phyloP scores from a whole-genome alignment of 495 filamentous ascomycete genomes.

The Penicillium goetzii region DNA sequence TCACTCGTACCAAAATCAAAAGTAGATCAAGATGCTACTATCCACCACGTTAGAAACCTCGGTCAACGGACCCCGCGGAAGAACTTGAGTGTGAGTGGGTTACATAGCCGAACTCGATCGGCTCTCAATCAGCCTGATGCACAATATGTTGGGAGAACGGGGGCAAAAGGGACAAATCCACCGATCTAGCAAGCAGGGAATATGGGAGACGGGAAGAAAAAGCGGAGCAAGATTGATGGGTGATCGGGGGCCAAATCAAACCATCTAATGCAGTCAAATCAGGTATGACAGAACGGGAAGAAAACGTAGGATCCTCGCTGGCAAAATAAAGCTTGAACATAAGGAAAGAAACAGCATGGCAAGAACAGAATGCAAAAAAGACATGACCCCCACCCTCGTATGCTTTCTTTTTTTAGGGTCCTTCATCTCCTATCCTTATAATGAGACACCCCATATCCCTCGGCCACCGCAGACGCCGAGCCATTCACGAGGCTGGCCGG shows the following conservation, averaged over 20 bases:
- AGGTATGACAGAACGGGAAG: not conserved
- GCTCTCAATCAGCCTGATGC: not conserved
- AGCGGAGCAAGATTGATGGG: conserved; percentile 18
- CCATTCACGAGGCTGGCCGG: conserved; percentile 83
- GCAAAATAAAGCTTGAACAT: not conserved
- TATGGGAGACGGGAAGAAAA: not conserved
- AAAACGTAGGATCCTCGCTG: not conserved
- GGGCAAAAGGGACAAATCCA: not conserved
- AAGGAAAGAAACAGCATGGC: conserved; percentile 12
- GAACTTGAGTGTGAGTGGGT: not conserved
- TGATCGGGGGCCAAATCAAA: conserved; percentile 9
- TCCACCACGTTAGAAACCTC: not conserved
- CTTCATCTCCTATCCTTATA: conserved; percentile 41
- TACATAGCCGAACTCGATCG: not conserved
- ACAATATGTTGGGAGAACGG: not conserved
- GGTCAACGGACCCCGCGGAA: not conserved
- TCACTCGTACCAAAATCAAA: conserved; percentile 42
- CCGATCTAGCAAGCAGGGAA: not conserved
- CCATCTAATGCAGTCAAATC: conserved; percentile 30
- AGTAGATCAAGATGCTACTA: conserved; percentile 16
- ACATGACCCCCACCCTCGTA: not conserved
- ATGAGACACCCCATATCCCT: conserved; percentile 85
- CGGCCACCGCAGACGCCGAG: conserved; percentile 89
- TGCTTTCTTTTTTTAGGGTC: conserved; percentile 5
- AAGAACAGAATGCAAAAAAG: conserved; percentile 9